Conservation (phyloP, 495 filamentous ascomycete species). For the Friedmanniomyces endolithicus region DNA sequence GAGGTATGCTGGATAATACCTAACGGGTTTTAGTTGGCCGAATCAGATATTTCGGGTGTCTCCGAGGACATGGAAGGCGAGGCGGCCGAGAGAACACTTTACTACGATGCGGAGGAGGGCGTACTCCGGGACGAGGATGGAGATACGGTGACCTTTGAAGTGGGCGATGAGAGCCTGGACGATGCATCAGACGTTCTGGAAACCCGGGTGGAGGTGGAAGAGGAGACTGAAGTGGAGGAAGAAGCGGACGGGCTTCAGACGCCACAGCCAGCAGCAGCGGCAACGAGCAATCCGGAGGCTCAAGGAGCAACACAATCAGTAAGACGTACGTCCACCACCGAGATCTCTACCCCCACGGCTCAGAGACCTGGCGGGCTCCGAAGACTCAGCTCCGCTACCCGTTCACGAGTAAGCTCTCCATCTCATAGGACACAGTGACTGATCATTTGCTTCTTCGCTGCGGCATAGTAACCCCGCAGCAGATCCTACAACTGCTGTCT, state of each 20-base stretch:
- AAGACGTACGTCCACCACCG: conserved; percentile 12
- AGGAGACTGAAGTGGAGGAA: conserved; percentile 18
- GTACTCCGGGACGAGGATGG: conserved; percentile 27
- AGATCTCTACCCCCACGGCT: neutral
- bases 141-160: conserved; percentile 26
- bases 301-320: conserved; percentile 10
- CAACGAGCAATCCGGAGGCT: neutral
- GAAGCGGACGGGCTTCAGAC: conserved; percentile 13
- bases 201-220: conserved; percentile 28
- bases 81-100: conserved; percentile 14
- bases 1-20: neutral
- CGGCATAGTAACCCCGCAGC: conserved; percentile 30
- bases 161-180: conserved; percentile 5
- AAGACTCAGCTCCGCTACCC: conserved; percentile 7
- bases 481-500: conserved; percentile 33
- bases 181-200: conserved; percentile 34
- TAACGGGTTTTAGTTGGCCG: conserved; percentile 2
- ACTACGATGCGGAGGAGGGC: conserved; percentile 22
- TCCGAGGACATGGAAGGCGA: conserved; percentile 21
- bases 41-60: conserved; percentile 1
- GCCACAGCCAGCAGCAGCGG: conserved; percentile 4
- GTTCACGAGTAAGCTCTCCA: conserved; percentile 14
- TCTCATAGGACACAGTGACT: conserved; percentile 12
- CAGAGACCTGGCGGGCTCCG: neutral
- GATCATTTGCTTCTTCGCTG: conserved; percentile 13